Evolutionary conservation across 805 yeast species (phyloP).

Genomic region (Hanseniaspora clermontiae): DNA sequence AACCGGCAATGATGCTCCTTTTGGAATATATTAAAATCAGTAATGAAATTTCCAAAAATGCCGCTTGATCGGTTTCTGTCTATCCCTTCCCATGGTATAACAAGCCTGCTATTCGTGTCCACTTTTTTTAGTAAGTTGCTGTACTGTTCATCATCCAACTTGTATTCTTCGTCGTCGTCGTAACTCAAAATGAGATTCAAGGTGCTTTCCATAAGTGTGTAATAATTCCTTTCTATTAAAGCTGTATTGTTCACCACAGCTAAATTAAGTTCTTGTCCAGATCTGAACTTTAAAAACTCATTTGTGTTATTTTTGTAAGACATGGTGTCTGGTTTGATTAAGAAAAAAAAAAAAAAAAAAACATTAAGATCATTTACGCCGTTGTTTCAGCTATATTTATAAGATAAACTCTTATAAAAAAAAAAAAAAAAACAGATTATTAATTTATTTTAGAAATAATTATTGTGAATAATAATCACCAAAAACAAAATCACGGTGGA

Average conservation of each 20-base stretch:
- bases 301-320: neutral
- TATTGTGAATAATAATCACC: neutral
- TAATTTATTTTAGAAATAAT: no score
- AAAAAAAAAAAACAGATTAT: no score
- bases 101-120: neutral
- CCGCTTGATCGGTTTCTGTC: neutral
- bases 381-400: no score
- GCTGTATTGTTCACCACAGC: neutral
- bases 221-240: slow-evolving; percentile 1
- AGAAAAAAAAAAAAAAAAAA: no score
- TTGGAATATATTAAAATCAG: neutral
- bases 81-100: neutral
- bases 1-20: slow-evolving; percentile 9
- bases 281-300: neutral
- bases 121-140: neutral
- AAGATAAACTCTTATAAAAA: no score
- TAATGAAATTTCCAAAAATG: neutral
- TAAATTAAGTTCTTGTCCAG: neutral
- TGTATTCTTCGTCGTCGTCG: neutral
- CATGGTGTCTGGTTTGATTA: neutral
- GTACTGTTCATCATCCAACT: slow-evolving; percentile 1
- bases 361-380: no score
- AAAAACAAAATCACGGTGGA: no score
- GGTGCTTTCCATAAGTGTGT: slow-evolving; percentile 1
- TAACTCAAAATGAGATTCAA: neutral